phyloP scores from a whole-genome alignment of 805 yeast species.

The Candida michaelii region DNA sequence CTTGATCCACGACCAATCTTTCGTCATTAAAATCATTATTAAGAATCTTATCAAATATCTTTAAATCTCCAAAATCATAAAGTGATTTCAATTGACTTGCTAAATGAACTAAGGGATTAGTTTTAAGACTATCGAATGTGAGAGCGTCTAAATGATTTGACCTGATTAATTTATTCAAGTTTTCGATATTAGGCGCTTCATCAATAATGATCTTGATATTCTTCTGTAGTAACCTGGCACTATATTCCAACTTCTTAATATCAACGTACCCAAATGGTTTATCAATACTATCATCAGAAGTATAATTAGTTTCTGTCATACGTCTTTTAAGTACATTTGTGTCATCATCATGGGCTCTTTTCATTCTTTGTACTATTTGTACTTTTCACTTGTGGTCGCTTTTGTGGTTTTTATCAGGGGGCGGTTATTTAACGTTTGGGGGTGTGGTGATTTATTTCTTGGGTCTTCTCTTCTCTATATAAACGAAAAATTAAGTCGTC shows the following conservation, averaged over 20 bases:
- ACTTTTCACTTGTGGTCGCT: background rate
- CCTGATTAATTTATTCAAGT: constrained; percentile 35
- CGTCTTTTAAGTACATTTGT: constrained; percentile 5
- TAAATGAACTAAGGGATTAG: constrained; percentile 54
- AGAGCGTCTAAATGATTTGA: constrained; percentile 39
- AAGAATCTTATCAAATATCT: constrained; percentile 44
- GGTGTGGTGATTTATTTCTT: too few relatives aligned
- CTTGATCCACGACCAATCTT: constrained; percentile 7
- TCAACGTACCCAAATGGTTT: constrained; percentile 32
- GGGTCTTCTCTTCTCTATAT: too few relatives aligned
- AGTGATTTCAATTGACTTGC: constrained; percentile 61
- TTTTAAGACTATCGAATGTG: constrained; percentile 49
- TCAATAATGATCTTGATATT: constrained; percentile 49
- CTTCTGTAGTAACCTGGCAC: constrained; percentile 46
- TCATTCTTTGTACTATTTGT: background rate
- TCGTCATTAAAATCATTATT: constrained; percentile 12
- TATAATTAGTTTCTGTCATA: constrained; percentile 10
- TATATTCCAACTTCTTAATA: constrained; percentile 39
- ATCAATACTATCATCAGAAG: background rate
- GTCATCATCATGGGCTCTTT: constrained; percentile 1
- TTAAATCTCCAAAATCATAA: constrained; percentile 47
- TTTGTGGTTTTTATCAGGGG: too few relatives aligned
- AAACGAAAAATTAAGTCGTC: too few relatives aligned
- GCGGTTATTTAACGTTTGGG: too few relatives aligned
- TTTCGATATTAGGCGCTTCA: constrained; percentile 54